Evolutionary conservation across 768 basidiomycete species (phyloP).

Genomic region (Boletus rufocinnamomeus): DNA sequence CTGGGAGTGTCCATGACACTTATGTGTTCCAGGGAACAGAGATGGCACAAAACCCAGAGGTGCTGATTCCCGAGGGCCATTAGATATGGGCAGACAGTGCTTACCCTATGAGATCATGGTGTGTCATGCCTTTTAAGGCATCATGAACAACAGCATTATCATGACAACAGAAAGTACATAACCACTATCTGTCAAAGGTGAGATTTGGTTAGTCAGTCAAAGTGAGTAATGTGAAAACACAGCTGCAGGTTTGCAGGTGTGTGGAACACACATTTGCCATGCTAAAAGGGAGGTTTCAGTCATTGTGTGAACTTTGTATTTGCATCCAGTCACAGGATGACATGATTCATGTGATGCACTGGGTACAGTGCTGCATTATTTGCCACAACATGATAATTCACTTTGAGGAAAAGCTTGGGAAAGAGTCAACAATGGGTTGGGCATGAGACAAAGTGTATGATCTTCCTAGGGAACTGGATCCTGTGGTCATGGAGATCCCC

Average conservation of each 20-base stretch:
- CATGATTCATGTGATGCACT: background rate
- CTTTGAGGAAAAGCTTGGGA: slow-evolving; percentile 7
- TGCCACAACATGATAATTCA: slow-evolving; percentile 14
- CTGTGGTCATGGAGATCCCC: background rate
- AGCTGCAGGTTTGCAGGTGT: background rate
- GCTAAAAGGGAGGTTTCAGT: slow-evolving; percentile 7
- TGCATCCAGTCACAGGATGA: background rate
- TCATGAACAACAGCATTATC: background rate
- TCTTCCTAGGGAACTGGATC: background rate
- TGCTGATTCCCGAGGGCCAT: background rate
- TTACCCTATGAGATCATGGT: slow-evolving; percentile 13
- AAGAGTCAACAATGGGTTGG: background rate
- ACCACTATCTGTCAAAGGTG: slow-evolving; percentile 12
- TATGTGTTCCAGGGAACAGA: slow-evolving; percentile 8
- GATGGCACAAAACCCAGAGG: background rate
- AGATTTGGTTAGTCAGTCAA: background rate
- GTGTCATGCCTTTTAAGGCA: slow-evolving; percentile 5
- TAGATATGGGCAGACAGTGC: slow-evolving; percentile 19
- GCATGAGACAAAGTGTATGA: background rate
- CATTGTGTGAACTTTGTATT: background rate
- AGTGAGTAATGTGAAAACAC: too few relatives aligned
- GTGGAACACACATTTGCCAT: slow-evolving; percentile 12
- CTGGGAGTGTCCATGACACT: slow-evolving; percentile 11
- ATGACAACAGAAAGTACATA: background rate
- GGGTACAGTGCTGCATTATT: slow-evolving; percentile 12